Evolutionary conservation across 176 grass and related monocot species (phyloP), one percentile per base, ranked within the genome.

Genomic region (Microstegium vimineum): DNA sequence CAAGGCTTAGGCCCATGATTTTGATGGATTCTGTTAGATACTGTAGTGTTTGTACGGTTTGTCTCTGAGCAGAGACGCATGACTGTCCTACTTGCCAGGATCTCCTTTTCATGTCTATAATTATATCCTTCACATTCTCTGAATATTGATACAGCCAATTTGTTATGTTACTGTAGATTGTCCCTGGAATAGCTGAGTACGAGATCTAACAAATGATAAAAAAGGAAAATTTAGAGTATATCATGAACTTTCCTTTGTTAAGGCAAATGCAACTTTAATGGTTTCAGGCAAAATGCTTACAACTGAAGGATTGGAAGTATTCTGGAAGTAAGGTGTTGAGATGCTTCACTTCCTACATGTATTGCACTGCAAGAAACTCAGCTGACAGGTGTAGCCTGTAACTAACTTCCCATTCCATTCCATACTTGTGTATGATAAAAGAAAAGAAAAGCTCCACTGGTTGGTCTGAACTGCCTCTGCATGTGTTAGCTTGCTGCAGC

Each of bases 291-390:
- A 89, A 77, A 56, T 80, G 36, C 47, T 36, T 79, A 22, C 27
- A 83, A 28, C 80, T 75, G 75, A 63, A 17, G 64, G 46, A 18
- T 62, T 64, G 46, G 23, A 41, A 81, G 49, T 78, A 52, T 65
- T 41, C 38, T 71, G 52, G 26, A 89, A 73, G 78, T 62, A 85
- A 54, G 65, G 40, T 45, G 65, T 71, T 23, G 71, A 72, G 83
- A 72, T 77, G 52, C 65, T 36, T 42, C 56, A 36, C 27, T 81
- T 72, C 64, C 45, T 82, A 60, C 82, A 85, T 89, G 78, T 77
- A 89, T 82, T 85, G 32, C 46, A 89, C 81, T 89, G 54, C 78
- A 89, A 82, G 83, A 68, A 89, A 85, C 87, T 54, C 71, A 72
- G 59, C 43, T 54, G 34, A 36, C 78, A 84, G 67, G 16, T 75